phyloP scores from a whole-genome alignment of 495 filamentous ascomycete species.

The Annulohypoxylon nitens region DNA sequence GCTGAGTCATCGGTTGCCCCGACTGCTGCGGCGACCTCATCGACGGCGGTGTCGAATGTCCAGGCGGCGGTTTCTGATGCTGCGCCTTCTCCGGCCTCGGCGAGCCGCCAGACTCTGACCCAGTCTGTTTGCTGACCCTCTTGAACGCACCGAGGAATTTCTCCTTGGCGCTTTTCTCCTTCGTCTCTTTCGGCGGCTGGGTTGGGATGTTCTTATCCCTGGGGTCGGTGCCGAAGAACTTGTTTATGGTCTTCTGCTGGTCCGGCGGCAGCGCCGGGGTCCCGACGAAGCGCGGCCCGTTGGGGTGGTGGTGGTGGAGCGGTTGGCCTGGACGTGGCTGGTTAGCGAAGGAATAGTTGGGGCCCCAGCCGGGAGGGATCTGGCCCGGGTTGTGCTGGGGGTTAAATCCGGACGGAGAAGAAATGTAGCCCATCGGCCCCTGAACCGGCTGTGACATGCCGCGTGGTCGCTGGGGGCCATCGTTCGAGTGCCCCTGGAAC shows the following conservation, averaged over 20 bases:
- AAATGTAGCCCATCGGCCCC: neutral
- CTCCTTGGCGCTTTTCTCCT: constrained; percentile 49
- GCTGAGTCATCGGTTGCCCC: neutral
- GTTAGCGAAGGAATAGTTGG: constrained; percentile 34
- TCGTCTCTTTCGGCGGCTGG: constrained; percentile 37
- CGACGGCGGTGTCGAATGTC: constrained; percentile 45
- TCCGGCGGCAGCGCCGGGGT: constrained; percentile 36
- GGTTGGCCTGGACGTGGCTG: constrained; percentile 28
- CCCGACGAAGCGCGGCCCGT: constrained; percentile 22
- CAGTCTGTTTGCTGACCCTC: constrained; percentile 39
- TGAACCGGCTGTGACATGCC: constrained; percentile 27
- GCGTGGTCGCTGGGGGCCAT: constrained; percentile 4
- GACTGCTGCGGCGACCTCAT: constrained; percentile 25
- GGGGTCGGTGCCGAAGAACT: constrained; percentile 46
- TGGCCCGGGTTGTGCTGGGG: constrained; percentile 24
- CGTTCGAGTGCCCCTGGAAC: constrained; percentile 3
- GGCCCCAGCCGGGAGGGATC: constrained; percentile 30
- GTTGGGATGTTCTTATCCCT: constrained; percentile 27
- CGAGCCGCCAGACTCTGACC: constrained; percentile 31
- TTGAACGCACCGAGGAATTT: constrained; percentile 49
- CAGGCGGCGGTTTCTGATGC: constrained; percentile 42
- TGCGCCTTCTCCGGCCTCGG: constrained; percentile 36
- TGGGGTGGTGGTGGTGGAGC: constrained; percentile 6
- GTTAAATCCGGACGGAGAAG: constrained; percentile 15
- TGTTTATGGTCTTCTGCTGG: constrained; percentile 38